These are phyloP conservation scores for Ogataea wickerhamii DNA, from an alignment of 805 yeast genomes.

Conservation along the genomic window DNA sequence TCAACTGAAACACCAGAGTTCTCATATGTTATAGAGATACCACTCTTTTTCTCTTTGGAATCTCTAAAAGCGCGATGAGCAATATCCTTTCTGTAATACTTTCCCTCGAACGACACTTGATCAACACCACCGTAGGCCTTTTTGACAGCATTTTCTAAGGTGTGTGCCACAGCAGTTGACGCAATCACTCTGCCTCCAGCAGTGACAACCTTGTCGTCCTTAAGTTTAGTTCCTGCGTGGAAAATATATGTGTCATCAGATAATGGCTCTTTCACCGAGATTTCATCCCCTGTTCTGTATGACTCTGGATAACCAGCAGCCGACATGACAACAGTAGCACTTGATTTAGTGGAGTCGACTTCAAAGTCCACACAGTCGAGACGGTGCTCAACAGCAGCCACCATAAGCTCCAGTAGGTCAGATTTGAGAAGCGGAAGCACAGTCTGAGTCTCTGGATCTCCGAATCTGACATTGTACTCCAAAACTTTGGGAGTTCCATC, in stretches of 20 bases:
- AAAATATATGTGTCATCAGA: slow-evolving; percentile 69
- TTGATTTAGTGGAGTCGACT: slow-evolving; percentile 53
- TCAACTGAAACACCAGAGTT: slow-evolving; percentile 98
- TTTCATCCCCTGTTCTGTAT: slow-evolving; percentile 82
- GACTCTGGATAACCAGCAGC: slow-evolving; percentile 96
- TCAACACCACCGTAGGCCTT: slow-evolving; percentile 84
- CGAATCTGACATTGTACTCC: slow-evolving; percentile 97
- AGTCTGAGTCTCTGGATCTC: slow-evolving; percentile 99
- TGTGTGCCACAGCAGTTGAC: slow-evolving; percentile 76
- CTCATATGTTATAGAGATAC: slow-evolving; percentile 72
- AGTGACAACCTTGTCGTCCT: slow-evolving; percentile 65
- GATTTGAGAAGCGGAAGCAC: slow-evolving; percentile 85
- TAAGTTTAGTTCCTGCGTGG: slow-evolving; percentile 89
- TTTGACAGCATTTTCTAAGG: slow-evolving; percentile 76
- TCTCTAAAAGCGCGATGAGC: slow-evolving; percentile 93
- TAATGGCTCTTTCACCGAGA: slow-evolving; percentile 47
- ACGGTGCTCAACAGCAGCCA: slow-evolving; percentile 93
- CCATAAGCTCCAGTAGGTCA: slow-evolving; percentile 88
- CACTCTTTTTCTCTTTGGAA: slow-evolving; percentile 18
- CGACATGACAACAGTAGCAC: slow-evolving; percentile 92
- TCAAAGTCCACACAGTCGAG: slow-evolving; percentile 72
- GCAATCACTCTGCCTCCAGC: slow-evolving; percentile 98
- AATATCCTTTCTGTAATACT: slow-evolving; percentile 87
- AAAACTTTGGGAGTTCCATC: slow-evolving; percentile 83
- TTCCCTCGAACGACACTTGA: slow-evolving; percentile 64